These are phyloP conservation scores for Mayamaea pseudoterrestris DNA, from an alignment of 108 stramenopile genomes.

Conservation along the genomic window DNA sequence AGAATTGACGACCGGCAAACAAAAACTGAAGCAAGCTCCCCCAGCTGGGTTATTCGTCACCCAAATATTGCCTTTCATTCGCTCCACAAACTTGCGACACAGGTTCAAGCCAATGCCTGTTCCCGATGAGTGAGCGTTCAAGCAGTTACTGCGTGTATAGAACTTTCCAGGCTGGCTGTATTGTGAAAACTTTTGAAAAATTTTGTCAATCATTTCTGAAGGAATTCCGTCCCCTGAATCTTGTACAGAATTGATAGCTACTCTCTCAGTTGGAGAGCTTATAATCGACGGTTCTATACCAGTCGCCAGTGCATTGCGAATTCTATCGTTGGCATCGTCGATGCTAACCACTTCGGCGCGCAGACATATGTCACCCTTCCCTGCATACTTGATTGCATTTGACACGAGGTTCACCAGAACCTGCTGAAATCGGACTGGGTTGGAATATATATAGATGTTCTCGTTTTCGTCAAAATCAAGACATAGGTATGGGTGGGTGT, in stretches of 20 bases:
- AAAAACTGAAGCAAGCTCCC: conserved; percentile 10
- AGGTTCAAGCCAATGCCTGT: conserved; percentile 14
- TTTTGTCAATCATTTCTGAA: neutral
- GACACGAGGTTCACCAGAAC: neutral
- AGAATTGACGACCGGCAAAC: conserved; percentile 1
- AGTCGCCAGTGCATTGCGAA: conserved; percentile 2
- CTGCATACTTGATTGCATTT: neutral
- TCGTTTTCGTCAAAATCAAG: neutral
- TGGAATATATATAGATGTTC: conserved; percentile 5
- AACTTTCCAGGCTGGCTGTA: too few species aligned
- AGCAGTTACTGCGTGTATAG: too few species aligned
- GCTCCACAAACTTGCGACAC: conserved; percentile 7
- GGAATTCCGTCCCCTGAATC: conserved; percentile 8
- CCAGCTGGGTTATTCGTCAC: conserved; percentile 6
- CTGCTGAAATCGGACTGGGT: conserved; percentile 8
- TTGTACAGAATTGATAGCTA: neutral
- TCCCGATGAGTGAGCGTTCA: conserved; percentile 8
- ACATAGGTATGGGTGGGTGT: neutral
- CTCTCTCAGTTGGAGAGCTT: neutral
- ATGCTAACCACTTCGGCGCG: neutral
- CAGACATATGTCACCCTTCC: neutral
- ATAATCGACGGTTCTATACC: neutral
- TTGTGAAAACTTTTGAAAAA: conserved; percentile 7
- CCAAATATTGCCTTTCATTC: conserved; percentile 12
- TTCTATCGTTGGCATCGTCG: conserved; percentile 2